Base-by-base conservation (phyloP, 768 basidiomycete genomes). In the Macrocybe gigantea region DNA sequence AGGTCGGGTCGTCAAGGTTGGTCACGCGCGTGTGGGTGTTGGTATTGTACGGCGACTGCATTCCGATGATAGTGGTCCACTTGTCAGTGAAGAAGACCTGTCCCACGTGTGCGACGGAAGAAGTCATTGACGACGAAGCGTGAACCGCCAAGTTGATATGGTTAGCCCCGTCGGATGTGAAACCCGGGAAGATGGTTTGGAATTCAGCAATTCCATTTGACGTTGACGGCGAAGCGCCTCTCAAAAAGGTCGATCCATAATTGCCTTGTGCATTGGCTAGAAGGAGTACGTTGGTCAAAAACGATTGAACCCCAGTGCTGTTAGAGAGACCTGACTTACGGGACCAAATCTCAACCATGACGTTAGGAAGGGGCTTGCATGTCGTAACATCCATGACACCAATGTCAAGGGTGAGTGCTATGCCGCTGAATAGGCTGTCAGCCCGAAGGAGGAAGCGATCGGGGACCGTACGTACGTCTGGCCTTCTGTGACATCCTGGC, bases 11-110 rank as follows among this genome's bases (percentile, higher is more conserved):
- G 2, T 64, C 57, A 15, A 39, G 49, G 49, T 70, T 68, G 45
- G 54, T 37, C 3, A 60, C 60, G 29, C 65, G 52, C 2, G 44
- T 49, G 29, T 64, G 56, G 3, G 48, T 63, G 49, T 60, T 65
- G 43, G 44, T 46, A 43, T 45, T 60, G 53, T 69, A 69, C 13
- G 61, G 57, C 8, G 52, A 37, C 7, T 53, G 56, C 6, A 53
- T 54, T 45, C 56, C 56, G 31, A 68, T 62, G 35, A 53, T 45
- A 38, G 62, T 55, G 43, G 60, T 63, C 57, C 63, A 60, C 3
- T 47, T 52, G 43, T 67, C 67, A 36, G 60, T 55, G 43, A 69
- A 68, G 60, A 68, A 69, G 51, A 68, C 57, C 49, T 67, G 66
- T 4, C 67, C 69, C 30, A 65, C 57, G 48, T 68, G 67, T 33